These are phyloP conservation scores for Pleurotus tuoliensis DNA, from an alignment of 768 basidiomycete genomes.

Conservation along the genomic window DNA sequence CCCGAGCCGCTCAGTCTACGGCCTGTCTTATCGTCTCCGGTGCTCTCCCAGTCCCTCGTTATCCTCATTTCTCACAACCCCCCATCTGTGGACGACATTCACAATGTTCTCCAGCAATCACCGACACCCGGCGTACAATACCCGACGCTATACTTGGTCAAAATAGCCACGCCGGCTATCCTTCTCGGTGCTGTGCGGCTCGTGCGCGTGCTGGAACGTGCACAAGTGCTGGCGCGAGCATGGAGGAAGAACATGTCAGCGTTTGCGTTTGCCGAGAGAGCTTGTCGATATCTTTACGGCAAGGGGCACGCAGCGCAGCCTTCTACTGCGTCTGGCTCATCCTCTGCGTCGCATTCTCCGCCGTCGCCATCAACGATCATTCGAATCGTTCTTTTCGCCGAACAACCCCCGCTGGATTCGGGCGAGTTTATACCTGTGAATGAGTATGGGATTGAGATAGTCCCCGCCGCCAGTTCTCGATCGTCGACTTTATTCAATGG, in stretches of 20 bases:
- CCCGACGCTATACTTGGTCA: slow-evolving; percentile 29
- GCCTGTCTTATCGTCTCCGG: slow-evolving; percentile 30
- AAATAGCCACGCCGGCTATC: slow-evolving; percentile 27
- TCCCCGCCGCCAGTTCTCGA: background rate
- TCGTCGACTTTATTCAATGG: background rate
- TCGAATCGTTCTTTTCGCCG: slow-evolving; percentile 2
- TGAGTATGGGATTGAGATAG: slow-evolving; percentile 2
- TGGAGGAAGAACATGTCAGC: slow-evolving; percentile 24
- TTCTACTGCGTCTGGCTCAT: background rate
- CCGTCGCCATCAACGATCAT: background rate
- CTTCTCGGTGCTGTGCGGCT: slow-evolving; percentile 37
- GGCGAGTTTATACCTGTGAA: background rate
- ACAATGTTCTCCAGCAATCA: slow-evolving; percentile 8
- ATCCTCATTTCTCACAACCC: slow-evolving; percentile 38
- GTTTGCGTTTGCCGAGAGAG: background rate
- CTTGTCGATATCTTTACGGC: slow-evolving; percentile 1
- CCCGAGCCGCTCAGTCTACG: slow-evolving; percentile 23
- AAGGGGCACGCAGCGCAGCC: background rate
- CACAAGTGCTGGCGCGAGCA: slow-evolving; percentile 29
- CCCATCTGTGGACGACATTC: slow-evolving; percentile 19
- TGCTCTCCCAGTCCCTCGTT: slow-evolving; percentile 30
- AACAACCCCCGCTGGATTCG: background rate
- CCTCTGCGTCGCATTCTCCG: background rate
- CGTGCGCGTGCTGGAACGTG: slow-evolving; percentile 36
- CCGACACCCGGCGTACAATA: slow-evolving; percentile 8